These are phyloP conservation scores for Nectriaceae sp. DNA, from an alignment of 2,329 filamentous ascomycete species.

Conservation along the genomic window DNA sequence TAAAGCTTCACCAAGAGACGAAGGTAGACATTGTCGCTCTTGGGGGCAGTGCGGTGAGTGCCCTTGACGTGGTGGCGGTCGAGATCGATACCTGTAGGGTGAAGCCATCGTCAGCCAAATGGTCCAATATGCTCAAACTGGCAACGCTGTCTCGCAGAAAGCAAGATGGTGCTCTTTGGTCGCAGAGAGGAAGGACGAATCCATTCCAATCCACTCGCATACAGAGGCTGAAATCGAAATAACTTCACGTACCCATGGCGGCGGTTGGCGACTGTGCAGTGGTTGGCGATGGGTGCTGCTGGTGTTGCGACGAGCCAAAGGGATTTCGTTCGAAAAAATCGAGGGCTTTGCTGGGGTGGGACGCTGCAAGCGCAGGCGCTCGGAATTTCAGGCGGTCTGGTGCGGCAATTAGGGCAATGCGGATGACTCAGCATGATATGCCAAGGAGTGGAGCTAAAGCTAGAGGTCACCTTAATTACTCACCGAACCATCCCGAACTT, in stretches of 20 bases:
- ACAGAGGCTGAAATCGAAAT: conserved; percentile 42
- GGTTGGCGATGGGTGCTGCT: conserved; percentile 41
- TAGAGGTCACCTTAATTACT: too few relatives aligned
- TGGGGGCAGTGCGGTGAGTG: conserved; percentile 89
- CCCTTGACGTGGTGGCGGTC: conserved; percentile 68
- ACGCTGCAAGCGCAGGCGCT: conserved; percentile 7
- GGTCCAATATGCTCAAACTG: conserved; percentile 62
- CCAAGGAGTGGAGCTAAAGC: neutral
- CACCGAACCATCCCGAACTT: too few relatives aligned
- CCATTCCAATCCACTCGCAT: conserved; percentile 49
- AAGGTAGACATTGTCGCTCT: conserved; percentile 98
- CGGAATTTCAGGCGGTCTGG: conserved; percentile 38
- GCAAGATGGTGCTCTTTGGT: conserved; percentile 33
- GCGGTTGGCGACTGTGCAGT: conserved; percentile 45
- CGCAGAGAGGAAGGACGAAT: conserved; percentile 21
- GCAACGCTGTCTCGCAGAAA: conserved; percentile 30
- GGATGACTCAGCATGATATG: neutral
- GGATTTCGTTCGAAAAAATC: conserved; percentile 30
- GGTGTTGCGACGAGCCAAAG: conserved; percentile 29
- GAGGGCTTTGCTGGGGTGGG: conserved; percentile 26
- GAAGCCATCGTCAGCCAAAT: conserved; percentile 62
- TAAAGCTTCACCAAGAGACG: conserved; percentile 98
- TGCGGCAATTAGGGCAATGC: conserved; percentile 47
- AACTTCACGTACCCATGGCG: conserved; percentile 64
- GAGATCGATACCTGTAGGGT: conserved; percentile 68